Evolutionary conservation across 495 filamentous ascomycete genomes (phyloP).

Genomic region (Penicillium roqueforti): DNA sequence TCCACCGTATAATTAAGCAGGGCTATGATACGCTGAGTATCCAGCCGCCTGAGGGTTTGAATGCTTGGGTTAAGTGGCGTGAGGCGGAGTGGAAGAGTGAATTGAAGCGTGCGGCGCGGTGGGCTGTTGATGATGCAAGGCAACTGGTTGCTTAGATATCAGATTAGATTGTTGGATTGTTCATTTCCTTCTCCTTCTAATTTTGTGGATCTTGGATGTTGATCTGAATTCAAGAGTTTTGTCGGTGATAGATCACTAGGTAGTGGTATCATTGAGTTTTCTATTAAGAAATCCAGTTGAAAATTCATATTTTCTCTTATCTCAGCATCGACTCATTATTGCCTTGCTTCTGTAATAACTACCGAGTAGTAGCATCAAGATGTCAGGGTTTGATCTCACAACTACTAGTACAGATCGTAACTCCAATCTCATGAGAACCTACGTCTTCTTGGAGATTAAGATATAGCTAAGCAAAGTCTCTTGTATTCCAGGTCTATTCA

Average conservation of each 20-base stretch:
- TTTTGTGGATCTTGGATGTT: not conserved
- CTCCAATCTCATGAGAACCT: not conserved
- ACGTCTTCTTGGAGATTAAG: not conserved
- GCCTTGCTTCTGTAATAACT: not conserved
- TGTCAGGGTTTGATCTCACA: not conserved
- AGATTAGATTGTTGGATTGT: not conserved
- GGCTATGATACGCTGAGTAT: constrained; percentile 93
- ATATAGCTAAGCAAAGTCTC: not conserved
- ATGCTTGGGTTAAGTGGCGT: constrained; percentile 67
- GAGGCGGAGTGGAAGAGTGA: constrained; percentile 64
- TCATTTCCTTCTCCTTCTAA: not conserved
- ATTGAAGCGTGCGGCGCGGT: constrained; percentile 80
- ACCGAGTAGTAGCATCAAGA: not conserved
- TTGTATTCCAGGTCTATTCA: not conserved
- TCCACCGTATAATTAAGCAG: constrained; percentile 87
- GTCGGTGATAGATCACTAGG: not conserved
- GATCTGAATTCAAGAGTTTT: not conserved
- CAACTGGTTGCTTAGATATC: constrained; percentile 32
- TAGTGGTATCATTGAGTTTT: not conserved
- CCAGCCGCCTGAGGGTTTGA: constrained; percentile 75
- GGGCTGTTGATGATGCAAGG: constrained; percentile 56
- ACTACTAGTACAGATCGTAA: not conserved
- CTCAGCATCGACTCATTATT: not conserved
- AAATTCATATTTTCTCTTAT: not conserved
- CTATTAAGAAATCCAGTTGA: constrained; percentile 11